These are phyloP conservation scores for Cenchrus purpureus DNA, from an alignment of 176 grass and related monocot genomes.

Conservation along the genomic window DNA sequence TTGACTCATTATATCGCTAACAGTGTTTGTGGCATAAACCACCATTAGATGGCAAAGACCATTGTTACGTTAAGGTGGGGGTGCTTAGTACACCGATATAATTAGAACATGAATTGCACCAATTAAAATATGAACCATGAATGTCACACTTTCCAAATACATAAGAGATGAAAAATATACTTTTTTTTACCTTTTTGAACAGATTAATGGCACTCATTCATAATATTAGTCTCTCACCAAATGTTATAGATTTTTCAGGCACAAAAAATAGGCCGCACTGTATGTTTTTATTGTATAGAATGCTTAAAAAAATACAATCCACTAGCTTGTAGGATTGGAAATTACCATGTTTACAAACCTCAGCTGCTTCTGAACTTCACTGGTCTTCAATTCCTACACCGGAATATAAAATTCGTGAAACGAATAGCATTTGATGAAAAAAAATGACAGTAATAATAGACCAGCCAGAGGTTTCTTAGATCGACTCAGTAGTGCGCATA, in stretches of 20 bases:
- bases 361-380: slow-evolving; percentile 81
- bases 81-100: too few relatives aligned
- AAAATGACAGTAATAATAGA: slow-evolving; percentile 12
- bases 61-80: too few relatives aligned
- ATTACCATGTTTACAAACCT: slow-evolving; percentile 73
- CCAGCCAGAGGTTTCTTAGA: slow-evolving; percentile 26
- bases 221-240: background rate
- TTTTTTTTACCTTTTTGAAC: background rate
- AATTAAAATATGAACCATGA: too few relatives aligned
- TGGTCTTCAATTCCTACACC: slow-evolving; percentile 75
- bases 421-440: slow-evolving; percentile 13
- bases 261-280: background rate
- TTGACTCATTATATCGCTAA: too few relatives aligned
- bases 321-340: slow-evolving; percentile 22
- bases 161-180: too few relatives aligned
- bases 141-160: too few relatives aligned
- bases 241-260: slow-evolving; percentile 22
- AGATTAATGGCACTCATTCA: slow-evolving; percentile 21
- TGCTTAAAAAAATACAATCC: slow-evolving; percentile 25
- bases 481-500: too few relatives aligned
- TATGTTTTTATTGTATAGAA: background rate
- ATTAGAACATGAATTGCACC: too few relatives aligned
- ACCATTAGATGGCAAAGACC: too few relatives aligned
- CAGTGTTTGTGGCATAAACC: too few relatives aligned
- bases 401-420: slow-evolving; percentile 38